Evolutionary conservation across 2,329 filamentous ascomycete species (phyloP), one percentile per base, ranked within the genome.

Genomic region (Ophiostoma sp.): DNA sequence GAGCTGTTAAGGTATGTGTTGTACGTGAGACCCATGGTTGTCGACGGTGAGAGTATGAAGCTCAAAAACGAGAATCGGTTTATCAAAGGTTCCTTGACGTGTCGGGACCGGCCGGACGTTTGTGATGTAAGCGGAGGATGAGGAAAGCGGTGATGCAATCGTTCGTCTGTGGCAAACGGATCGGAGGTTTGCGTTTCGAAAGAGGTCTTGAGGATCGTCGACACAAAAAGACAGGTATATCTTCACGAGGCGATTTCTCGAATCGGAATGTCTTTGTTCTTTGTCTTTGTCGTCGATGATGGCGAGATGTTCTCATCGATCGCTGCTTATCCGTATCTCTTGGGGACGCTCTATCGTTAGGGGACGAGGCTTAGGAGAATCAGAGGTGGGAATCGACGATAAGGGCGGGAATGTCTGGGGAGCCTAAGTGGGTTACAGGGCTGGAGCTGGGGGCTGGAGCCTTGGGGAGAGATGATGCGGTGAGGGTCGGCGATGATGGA

Each of bases 1-100:
- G 87, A 89, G 80, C 92, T 92, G 82, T 91, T 93, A 77, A 97
- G 91, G 82, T 97, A 98, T 75, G 93, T 91, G 84, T 97, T 97
- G 86, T 97, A 97, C 74, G 91, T 87, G 78, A 98, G 90, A 77
- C 94, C 94, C 94, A 97, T 97, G 25, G 33, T 68, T 63, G 64
- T 22, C 28, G 28, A 28, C 1, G 9, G 48, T n/a, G 6, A 19
- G 63, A 36, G n/a, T 22, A 11, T 6, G 42, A 36, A 7, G n/a
- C 19, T 25, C 12, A 22, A 36, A 52, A 31, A 25, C 3, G 3
- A 61, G 31, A 36, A 52, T 68, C 31, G 33, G 12, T 55, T 28
- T 15, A n/a, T 28, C 55, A 22, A 42, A 25, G 33, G 33, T 22
- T 39, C n/a, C 31, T 33, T 31, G 33, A n/a, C 5, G 33, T 42